Evolutionary conservation across 352 stramenopile species (phyloP).

Genomic region (Phytophthora brassicae): DNA sequence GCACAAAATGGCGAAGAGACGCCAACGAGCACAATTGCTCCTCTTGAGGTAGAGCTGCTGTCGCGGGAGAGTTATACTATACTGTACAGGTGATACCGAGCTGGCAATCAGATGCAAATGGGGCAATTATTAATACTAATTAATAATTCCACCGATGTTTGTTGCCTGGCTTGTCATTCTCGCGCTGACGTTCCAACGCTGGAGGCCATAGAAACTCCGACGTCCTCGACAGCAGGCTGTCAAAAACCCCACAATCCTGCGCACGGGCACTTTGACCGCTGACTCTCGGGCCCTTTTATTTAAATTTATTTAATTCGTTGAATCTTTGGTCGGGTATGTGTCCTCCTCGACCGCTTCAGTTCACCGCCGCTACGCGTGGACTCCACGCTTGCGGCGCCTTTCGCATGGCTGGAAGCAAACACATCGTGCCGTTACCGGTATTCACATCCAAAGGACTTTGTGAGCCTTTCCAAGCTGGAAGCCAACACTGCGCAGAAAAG

Average conservation of each 20-base stretch:
- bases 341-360: too few species aligned
- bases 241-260: slow-evolving; percentile 4
- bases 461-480: slow-evolving; percentile 13
- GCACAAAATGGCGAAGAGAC: slow-evolving; percentile 19
- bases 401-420: too few species aligned
- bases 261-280: background rate
- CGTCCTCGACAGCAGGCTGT: slow-evolving; percentile 2
- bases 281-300: slow-evolving; percentile 26
- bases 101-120: too few species aligned
- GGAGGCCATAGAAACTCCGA: slow-evolving; percentile 14
- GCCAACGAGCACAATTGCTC: slow-evolving; percentile 5
- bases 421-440: too few species aligned
- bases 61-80: too few species aligned
- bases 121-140: too few species aligned
- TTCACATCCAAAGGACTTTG: slow-evolving; percentile 10
- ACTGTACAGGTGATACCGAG: too few species aligned
- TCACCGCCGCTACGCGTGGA: too few species aligned
- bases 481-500: slow-evolving; percentile 14
- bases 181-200: slow-evolving; percentile 16
- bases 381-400: too few species aligned
- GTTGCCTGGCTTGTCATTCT: slow-evolving; percentile 14
- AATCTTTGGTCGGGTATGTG: slow-evolving; percentile 2
- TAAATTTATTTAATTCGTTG: background rate
- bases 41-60: slow-evolving; percentile 20
- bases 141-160: too few species aligned